Conservation (phyloP, 2,329 filamentous ascomycete genomes). For the Alternaria consortialis region DNA sequence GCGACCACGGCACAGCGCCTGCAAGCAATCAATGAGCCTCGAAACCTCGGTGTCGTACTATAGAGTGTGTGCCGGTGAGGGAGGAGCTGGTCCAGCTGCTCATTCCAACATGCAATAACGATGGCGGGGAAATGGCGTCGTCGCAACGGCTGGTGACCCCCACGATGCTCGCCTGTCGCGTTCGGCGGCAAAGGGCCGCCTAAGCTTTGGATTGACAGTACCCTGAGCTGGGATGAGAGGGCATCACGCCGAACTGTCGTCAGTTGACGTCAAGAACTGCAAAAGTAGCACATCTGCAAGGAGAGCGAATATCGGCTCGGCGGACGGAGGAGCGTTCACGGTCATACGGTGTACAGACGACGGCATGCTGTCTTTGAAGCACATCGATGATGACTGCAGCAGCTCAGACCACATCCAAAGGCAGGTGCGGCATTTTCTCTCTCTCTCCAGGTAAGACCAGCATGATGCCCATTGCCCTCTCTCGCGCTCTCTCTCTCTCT, state of each 20-base stretch:
- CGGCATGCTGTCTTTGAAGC: constrained; percentile 10
- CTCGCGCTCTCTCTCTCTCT: constrained; percentile 6
- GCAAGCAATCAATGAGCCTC: constrained; percentile 6
- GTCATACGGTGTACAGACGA: constrained; percentile 6
- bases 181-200: constrained; percentile 23
- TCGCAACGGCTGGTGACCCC: constrained; percentile 15
- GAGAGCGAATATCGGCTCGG: constrained; percentile 8
- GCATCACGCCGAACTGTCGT: constrained; percentile 9
- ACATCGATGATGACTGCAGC: constrained; percentile 21
- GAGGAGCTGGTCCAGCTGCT: constrained; percentile 7
- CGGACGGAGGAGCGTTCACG: constrained; percentile 7
- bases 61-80: constrained; percentile 15
- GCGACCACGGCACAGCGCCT: background rate
- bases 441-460: constrained; percentile 7
- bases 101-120: constrained; percentile 2
- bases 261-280: constrained; percentile 2
- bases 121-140: constrained; percentile 5
- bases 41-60: background rate
- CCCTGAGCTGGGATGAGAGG: constrained; percentile 8
- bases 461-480: constrained; percentile 8
- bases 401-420: constrained; percentile 14
- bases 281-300: constrained; percentile 3
- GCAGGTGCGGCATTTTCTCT: constrained; percentile 30
- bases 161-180: constrained; percentile 21
- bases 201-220: constrained; percentile 21